phyloP scores from a whole-genome alignment of 495 filamentous ascomycete species.

The Aspergillus cavernicola region DNA sequence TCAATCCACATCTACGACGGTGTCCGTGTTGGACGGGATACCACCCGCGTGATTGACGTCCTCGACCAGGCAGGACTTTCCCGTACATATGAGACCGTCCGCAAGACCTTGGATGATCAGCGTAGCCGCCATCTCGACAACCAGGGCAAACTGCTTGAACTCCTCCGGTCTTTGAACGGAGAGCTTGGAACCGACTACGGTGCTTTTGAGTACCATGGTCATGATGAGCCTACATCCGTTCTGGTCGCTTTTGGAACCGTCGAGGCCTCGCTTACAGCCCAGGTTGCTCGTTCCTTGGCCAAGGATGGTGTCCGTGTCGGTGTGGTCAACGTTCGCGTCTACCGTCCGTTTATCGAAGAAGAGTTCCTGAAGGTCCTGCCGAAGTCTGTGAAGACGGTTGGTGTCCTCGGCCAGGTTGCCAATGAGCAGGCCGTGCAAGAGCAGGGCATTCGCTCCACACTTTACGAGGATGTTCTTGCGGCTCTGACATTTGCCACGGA shows the following conservation, averaged over 20 bases:
- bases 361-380: slow-evolving; percentile 82
- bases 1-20: slow-evolving; percentile 93
- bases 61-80: slow-evolving; percentile 69
- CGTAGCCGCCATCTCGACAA: slow-evolving; percentile 68
- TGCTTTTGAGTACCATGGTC: slow-evolving; percentile 93
- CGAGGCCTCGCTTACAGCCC: slow-evolving; percentile 79
- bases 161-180: slow-evolving; percentile 79
- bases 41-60: slow-evolving; percentile 78
- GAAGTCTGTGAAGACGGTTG: slow-evolving; percentile 65
- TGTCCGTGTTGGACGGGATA: slow-evolving; percentile 79
- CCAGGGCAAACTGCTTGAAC: slow-evolving; percentile 68
- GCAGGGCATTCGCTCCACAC: slow-evolving; percentile 66
- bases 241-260: slow-evolving; percentile 89
- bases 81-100: slow-evolving; percentile 65
- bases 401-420: slow-evolving; percentile 61
- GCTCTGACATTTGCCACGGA: slow-evolving; percentile 73
- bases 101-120: slow-evolving; percentile 52
- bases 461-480: slow-evolving; percentile 86
- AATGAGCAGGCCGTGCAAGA: slow-evolving; percentile 58
- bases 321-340: slow-evolving; percentile 85
- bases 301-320: slow-evolving; percentile 72
- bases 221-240: slow-evolving; percentile 68
- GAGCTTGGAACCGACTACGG: slow-evolving; percentile 92
- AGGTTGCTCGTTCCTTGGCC: slow-evolving; percentile 71
- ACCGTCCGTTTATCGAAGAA: slow-evolving; percentile 91